phyloP scores from a whole-genome alignment of 371 early-diverging fungal species.

The Circinella minor region DNA sequence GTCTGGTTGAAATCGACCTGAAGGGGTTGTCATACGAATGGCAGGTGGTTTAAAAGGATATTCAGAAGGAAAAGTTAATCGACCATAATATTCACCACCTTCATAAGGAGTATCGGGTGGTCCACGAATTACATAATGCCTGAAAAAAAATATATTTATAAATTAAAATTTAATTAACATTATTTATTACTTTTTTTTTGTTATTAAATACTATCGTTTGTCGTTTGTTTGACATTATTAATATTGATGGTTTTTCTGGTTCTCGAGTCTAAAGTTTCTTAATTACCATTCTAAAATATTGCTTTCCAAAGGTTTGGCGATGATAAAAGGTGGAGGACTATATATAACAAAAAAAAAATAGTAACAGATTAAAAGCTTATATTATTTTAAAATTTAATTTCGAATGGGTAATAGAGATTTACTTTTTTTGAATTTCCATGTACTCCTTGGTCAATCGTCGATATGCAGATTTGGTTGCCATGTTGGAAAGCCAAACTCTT shows the following conservation, averaged over 20 bases:
- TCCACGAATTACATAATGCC: constrained; percentile 95
- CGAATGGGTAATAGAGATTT: neutral
- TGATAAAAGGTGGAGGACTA: constrained; percentile 74
- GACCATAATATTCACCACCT: constrained; percentile 95
- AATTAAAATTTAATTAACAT: constrained; percentile 4
- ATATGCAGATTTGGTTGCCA: constrained; percentile 92
- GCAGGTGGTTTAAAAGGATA: constrained; percentile 97
- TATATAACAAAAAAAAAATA: constrained; percentile 22
- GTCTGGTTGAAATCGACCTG: constrained; percentile 88
- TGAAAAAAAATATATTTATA: constrained; percentile 28
- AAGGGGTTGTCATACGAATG: constrained; percentile 94
- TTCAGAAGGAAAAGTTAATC: constrained; percentile 91
- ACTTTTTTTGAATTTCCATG: constrained; percentile 71
- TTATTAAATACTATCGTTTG: too few species aligned
- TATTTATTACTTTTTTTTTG: neutral
- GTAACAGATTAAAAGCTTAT: neutral
- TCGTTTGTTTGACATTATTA: too few species aligned
- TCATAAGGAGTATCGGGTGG: constrained; percentile 93
- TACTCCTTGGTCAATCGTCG: constrained; percentile 94
- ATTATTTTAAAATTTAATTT: too few species aligned
- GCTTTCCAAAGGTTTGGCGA: constrained; percentile 89
- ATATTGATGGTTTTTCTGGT: too few species aligned
- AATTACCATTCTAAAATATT: constrained; percentile 95
- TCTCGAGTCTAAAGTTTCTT: neutral
- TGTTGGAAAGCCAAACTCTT: constrained; percentile 29